These are phyloP conservation scores for Kondoa malvinella DNA, from an alignment of 768 basidiomycete genomes.

Conservation along the genomic window DNA sequence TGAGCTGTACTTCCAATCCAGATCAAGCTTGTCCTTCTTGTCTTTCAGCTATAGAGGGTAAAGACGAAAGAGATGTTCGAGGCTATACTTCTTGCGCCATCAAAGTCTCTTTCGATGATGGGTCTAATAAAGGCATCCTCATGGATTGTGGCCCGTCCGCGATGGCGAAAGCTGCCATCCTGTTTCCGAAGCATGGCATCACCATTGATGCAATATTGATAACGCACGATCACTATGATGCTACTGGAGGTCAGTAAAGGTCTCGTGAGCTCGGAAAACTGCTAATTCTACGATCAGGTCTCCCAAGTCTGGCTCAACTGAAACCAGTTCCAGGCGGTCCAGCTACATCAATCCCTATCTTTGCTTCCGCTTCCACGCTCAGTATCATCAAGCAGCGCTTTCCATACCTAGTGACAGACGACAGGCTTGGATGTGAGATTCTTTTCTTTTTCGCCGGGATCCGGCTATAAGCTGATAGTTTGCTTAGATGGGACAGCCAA, in stretches of 20 bases:
- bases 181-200: background rate
- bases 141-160: background rate
- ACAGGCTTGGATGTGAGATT: no score
- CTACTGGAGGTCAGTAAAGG: background rate
- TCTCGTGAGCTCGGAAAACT: no score
- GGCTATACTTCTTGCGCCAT: background rate
- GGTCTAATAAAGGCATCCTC: background rate
- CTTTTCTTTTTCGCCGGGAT: no score
- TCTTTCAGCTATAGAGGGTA: background rate
- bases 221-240: background rate
- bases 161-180: background rate
- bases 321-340: no score
- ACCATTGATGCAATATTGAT: background rate
- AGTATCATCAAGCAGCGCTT: no score
- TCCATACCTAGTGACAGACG: no score
- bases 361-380: no score
- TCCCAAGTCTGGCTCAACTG: no score
- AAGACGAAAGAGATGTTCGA: background rate
- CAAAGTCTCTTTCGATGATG: background rate
- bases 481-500: no score
- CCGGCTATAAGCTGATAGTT: no score
- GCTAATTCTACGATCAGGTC: no score
- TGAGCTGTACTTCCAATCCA: background rate
- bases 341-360: no score
- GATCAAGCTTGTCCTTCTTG: background rate